These are phyloP conservation scores for Botrytis medusae DNA, from an alignment of 2,329 filamentous ascomycete species.

Conservation along the genomic window DNA sequence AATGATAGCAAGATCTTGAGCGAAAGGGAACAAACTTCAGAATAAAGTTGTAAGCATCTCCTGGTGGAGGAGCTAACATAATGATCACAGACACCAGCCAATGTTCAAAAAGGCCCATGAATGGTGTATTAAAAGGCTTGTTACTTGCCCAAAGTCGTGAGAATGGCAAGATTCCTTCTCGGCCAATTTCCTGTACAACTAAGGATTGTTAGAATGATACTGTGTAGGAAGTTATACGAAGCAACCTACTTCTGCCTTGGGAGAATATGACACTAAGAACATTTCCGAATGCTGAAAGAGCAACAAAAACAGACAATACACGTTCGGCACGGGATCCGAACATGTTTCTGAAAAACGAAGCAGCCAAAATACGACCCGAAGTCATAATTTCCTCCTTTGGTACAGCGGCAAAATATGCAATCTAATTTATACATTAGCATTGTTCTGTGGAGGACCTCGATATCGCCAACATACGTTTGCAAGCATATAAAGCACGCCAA, in stretches of 20 bases:
- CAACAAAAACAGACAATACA: constrained; percentile 64
- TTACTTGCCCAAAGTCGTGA: constrained; percentile 63
- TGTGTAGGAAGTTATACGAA: neutral
- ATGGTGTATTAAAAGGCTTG: constrained; percentile 61
- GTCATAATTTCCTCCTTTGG: constrained; percentile 53
- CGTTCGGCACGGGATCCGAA: constrained; percentile 55
- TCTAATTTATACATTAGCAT: constrained; percentile 32
- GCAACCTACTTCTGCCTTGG: constrained; percentile 52
- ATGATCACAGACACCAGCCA: constrained; percentile 64
- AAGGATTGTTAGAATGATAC: neutral
- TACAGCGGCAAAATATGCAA: constrained; percentile 64
- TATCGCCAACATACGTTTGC: constrained; percentile 51
- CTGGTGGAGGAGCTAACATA: constrained; percentile 65
- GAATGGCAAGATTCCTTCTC: constrained; percentile 65
- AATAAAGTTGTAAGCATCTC: constrained; percentile 65
- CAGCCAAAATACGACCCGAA: constrained; percentile 53
- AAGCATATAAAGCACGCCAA: constrained; percentile 64
- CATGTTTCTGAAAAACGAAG: constrained; percentile 56
- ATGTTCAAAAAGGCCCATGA: constrained; percentile 62
- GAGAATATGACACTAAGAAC: constrained; percentile 68
- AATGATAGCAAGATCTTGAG: neutral
- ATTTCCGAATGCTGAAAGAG: constrained; percentile 66
- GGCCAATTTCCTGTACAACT: constrained; percentile 64
- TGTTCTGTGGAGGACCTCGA: neutral
- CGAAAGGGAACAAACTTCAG: constrained; percentile 48